phyloP scores from a whole-genome alignment of 108 stramenopile genomes.

The Nitzschia inconspicua region DNA sequence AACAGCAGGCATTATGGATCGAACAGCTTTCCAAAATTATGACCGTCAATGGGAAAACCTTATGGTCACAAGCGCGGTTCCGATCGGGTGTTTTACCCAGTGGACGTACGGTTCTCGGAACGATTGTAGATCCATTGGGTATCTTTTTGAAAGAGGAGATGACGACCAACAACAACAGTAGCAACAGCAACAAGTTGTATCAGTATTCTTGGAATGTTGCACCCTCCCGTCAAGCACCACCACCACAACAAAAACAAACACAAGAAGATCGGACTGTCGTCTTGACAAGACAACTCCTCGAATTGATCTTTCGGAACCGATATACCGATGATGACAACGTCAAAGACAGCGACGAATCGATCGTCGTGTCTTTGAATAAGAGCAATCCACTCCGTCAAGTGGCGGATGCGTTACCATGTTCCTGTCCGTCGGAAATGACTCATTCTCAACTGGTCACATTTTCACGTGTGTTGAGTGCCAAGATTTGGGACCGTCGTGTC shows the following conservation, averaged over 20 bases:
- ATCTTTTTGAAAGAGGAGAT: constrained; percentile 63
- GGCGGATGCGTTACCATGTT: no score
- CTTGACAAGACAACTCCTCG: constrained; percentile 64
- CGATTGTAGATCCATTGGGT: constrained; percentile 85
- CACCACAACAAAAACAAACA: constrained; percentile 58
- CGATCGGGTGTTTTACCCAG: constrained; percentile 65
- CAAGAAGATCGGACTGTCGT: constrained; percentile 71
- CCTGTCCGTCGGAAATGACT: no score
- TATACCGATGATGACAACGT: neutral
- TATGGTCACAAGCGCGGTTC: constrained; percentile 61
- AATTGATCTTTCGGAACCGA: constrained; percentile 17
- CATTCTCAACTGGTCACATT: constrained; percentile 56
- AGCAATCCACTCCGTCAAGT: no score
- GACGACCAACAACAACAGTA: no score
- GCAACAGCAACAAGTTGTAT: no score
- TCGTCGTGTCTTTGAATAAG: constrained; percentile 45
- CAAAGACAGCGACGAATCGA: no score
- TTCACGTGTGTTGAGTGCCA: constrained; percentile 54
- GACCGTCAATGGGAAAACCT: constrained; percentile 49
- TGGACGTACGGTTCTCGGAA: constrained; percentile 72
- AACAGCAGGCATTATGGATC: constrained; percentile 70
- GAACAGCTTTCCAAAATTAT: constrained; percentile 85
- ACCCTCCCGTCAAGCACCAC: constrained; percentile 69
- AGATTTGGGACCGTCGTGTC: constrained; percentile 69
- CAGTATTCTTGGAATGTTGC: no score